Evolutionary conservation across 495 filamentous ascomycete genomes (phyloP), one percentile per base, ranked within the genome.

Genomic region (Hypomontagnella submonticulosa): DNA sequence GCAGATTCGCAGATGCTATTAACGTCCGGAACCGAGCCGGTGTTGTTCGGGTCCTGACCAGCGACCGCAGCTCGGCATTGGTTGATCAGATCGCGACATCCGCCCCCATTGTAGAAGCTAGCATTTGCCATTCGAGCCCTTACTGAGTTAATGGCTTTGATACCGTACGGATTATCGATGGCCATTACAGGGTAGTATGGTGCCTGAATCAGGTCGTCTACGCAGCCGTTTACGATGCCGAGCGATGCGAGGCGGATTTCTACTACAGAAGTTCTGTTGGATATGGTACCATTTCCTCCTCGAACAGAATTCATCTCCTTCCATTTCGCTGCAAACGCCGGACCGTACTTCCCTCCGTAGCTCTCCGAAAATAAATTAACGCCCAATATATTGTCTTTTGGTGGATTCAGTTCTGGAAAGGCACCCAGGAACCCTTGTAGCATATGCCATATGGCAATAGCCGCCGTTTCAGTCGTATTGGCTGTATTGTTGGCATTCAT

Each of bases 161-260:
- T 83, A 7, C 86, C 87, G 66, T 92, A 96, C 3, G 90, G 89
- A 68, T 95, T 96, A 75, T 88, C 87, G 46, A 86, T 81, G 11
- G 88, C 88, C 73, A 91, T 88, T 12, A 81, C 72, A 1, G 89
- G 84, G 66, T 92, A 94, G 44, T 77, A 84, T 1, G 86, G 83
- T 9, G 78, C 82, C 76, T 94, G 90, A 7, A 87, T 81, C n/a
- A 87, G 70, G 47, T 87, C 82, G 73, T 96, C 91, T 47, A 94
- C 80, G 62, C 92, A 93, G 36, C 89, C 91, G 71, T 94, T 93
- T 47, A 92, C 67, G 47, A 88, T 85, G 9, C 84, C 80, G 0
- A 88, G 72, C 12, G 87, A 81, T 15, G 79, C 77, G 7, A 90
- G 75, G 44, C 85, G 81, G 40, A 91, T 82, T 38, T 82, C 76